These are phyloP conservation scores for Claviceps citrina DNA, from an alignment of 2,329 filamentous ascomycete species.

Conservation along the genomic window DNA sequence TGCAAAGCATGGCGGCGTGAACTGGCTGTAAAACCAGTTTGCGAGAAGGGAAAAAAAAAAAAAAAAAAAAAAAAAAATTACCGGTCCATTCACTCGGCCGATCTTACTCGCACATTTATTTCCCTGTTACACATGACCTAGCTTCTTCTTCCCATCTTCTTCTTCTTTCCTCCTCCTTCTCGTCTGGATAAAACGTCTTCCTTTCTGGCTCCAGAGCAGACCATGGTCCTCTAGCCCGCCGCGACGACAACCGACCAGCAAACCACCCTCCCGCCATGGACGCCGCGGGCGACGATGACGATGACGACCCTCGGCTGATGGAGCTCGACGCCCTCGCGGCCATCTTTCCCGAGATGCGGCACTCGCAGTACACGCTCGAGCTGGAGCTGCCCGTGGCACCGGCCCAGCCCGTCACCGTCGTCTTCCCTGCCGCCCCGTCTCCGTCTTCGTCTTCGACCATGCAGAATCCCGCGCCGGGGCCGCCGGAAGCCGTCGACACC, in stretches of 20 bases:
- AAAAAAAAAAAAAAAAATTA: neutral
- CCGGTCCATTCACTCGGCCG: neutral
- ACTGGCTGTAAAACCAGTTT: too few relatives aligned
- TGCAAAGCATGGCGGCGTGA: too few relatives aligned
- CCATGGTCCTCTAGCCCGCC: neutral
- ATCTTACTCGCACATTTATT: neutral
- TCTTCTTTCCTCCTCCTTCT: too few relatives aligned
- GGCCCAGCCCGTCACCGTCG: slow-evolving; percentile 37
- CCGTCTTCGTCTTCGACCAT: slow-evolving; percentile 9
- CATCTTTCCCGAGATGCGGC: slow-evolving; percentile 51
- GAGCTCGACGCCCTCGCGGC: slow-evolving; percentile 47
- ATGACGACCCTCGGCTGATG: slow-evolving; percentile 37
- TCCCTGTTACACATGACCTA: too few relatives aligned
- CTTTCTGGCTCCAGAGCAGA: too few relatives aligned
- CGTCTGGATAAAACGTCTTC: too few relatives aligned
- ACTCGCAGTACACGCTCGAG: slow-evolving; percentile 31
- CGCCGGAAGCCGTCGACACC: slow-evolving; percentile 22
- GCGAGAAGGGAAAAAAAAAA: neutral
- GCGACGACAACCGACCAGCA: too few relatives aligned
- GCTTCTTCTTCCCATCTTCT: too few relatives aligned
- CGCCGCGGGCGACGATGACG: slow-evolving; percentile 29
- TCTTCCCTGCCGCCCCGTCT: slow-evolving; percentile 35
- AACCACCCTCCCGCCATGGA: slow-evolving; percentile 19
- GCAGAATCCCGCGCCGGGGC: slow-evolving; percentile 5
- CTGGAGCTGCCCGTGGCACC: slow-evolving; percentile 45